Base-by-base conservation (phyloP, 1,284 basidiomycete species). In the Gymnopus androsaceus region DNA sequence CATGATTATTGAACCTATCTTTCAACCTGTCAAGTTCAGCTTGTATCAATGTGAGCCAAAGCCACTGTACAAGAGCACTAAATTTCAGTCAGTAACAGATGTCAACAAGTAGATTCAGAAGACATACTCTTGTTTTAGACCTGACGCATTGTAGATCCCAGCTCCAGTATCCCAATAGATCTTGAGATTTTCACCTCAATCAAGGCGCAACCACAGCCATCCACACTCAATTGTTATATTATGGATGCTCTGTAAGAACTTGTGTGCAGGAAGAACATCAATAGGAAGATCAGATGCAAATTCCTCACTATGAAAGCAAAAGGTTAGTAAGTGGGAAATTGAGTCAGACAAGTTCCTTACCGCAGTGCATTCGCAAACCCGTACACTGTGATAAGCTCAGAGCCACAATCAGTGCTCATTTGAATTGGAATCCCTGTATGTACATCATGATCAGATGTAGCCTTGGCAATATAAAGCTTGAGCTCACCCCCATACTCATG, bases 211-310 rank as follows among this genome's bases (percentile, higher is more conserved):
- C 6, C 52, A 56, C 11, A 68, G 59, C 73, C 73, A 75, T 2
- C 64, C 64, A 33, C 64, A 57, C 37, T 75, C 69, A 45, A 72
- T 69, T 0, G 67, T 65, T 9, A 71, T 75, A 45, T 75, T 75
- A 41, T 71, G 58, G 1, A 72, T 60, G 52, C 70, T 72, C 30
- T 58, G 53, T 2, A 72, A 40, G 48, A 67, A 73, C 1, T 19
- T 28, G 49, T 73, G 67, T 1, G 70, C 69, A 28, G 70, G 67
- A 6, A 68, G 28, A 45, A 61, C 61, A 28, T 60, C 54, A 25
- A 59, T 28, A 12, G 62, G 45, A 21, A 67, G 55, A 17, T 69
- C 52, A 23, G 61, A 60, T 11, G 61, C 55, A 46, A 66, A 70
- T 17, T 51, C 23, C 42, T 68, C 60, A 19, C 68, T 69, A 47